Base-by-base conservation (phyloP, 2,329 filamentous ascomycete genomes). In the Aspergillus unguis region DNA sequence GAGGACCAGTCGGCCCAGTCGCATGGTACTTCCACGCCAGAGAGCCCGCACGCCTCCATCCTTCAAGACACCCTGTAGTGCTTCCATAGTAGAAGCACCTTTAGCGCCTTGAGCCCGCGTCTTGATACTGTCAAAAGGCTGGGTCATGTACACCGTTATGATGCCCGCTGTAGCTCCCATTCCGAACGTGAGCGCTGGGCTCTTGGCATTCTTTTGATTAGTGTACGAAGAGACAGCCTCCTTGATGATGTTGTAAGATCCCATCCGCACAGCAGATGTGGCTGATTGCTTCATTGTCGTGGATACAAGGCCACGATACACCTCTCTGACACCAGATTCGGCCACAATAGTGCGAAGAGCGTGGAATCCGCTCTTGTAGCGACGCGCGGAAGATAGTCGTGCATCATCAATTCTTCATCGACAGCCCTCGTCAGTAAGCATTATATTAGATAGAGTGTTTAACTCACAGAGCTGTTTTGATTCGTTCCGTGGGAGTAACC, bases 1-100 rank as follows among this genome's bases (percentile, higher is more conserved):
- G 41, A 87, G 77, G 1, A 87, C 76, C 3, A 85, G 78, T 55
- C 85, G 68, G 0, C 84, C 84, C 26, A 88, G 62, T 51, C 85
- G 75, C 85, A 88, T 87, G 0, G 82, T 82, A 32, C 84, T 87
- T 0, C 85, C 85, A 53, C 79, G 82, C 85, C 85, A 88, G 55
- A 87, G 83, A 0, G 80, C 84, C 36, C 72, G 75, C 2, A 86
- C 57, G 0, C 85, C 85, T 56, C 80, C 78, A 58, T 86, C 82
- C 0, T 70, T 65, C 48, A 82, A 3, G 1, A 51, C 32, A 35
- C 32, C 36, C n/a, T 27, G 17, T 27, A 51, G 9, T 2, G 48
- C 48, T 29, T 44, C 48, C 17, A 25, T 40, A 1, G 36, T 17
- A 4, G 26, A 26, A 2, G 35, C 35, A 2, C 48, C 48, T 6